These are phyloP conservation scores for Mycena epipterygia DNA, from an alignment of 768 basidiomycete species.

Conservation along the genomic window DNA sequence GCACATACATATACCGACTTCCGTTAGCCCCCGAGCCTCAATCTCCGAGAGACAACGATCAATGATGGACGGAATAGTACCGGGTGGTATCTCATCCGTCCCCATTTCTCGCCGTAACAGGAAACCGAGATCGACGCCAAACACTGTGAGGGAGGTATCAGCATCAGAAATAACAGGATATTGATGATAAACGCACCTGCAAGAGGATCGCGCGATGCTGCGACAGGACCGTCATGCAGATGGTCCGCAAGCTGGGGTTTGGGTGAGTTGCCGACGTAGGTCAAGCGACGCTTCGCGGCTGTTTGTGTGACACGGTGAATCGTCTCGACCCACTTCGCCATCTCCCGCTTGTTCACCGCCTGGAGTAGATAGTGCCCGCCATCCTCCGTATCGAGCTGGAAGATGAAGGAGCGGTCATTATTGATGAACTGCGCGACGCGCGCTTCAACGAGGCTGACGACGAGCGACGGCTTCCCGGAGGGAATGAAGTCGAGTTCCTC, in stretches of 20 bases:
- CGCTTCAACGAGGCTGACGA: conserved; percentile 81
- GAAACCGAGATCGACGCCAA: conserved; percentile 82
- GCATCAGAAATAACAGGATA: conserved; percentile 17
- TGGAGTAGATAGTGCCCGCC: conserved; percentile 88
- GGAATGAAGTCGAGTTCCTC: conserved; percentile 83
- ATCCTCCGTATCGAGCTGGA: conserved; percentile 89
- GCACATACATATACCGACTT: conserved; percentile 86
- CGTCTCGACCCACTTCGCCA: conserved; percentile 83
- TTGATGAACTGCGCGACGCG: conserved; percentile 80
- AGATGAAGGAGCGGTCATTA: conserved; percentile 85
- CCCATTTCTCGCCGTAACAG: conserved; percentile 76
- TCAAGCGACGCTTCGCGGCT: conserved; percentile 83
- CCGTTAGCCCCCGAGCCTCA: conserved; percentile 80
- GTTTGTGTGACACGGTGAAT: conserved; percentile 79
- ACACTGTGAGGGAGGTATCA: conserved; percentile 57
- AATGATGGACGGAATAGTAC: conserved; percentile 75
- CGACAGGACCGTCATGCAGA: conserved; percentile 70
- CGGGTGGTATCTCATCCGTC: conserved; percentile 62
- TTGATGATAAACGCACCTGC: conserved; percentile 66
- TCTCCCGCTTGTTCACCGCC: conserved; percentile 76
- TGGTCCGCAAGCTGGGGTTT: conserved; percentile 83
- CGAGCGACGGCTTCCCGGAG: conserved; percentile 80
- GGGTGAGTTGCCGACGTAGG: conserved; percentile 80
- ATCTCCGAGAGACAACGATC: conserved; percentile 77
- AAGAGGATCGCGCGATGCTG: conserved; percentile 76